Evolutionary conservation across 2,329 filamentous ascomycete species (phyloP).

Genomic region (Claviceps arundinis): DNA sequence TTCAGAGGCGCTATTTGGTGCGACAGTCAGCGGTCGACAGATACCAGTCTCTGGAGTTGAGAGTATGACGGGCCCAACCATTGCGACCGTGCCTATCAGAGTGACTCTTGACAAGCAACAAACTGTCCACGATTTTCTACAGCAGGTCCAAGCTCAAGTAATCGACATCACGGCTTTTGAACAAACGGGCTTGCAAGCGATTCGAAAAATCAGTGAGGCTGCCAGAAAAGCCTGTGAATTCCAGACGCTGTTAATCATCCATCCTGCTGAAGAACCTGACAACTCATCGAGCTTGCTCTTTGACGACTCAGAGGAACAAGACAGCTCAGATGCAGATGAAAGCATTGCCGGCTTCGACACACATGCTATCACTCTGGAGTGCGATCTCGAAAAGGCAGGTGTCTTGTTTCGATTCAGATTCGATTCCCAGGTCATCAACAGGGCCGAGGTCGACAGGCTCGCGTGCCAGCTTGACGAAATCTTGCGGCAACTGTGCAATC

Average conservation of each 20-base stretch:
- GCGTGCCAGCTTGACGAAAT: conserved; percentile 1
- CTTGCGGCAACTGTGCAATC: background rate
- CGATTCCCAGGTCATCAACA: conserved; percentile 1
- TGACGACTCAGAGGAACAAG: background rate
- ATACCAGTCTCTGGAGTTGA: conserved; percentile 13
- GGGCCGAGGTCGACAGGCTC: background rate
- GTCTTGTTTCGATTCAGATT: conserved; percentile 1
- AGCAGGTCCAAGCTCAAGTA: conserved; percentile 12
- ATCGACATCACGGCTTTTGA: conserved; percentile 4
- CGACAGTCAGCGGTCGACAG: conserved; percentile 13
- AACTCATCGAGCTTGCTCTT: conserved; percentile 1
- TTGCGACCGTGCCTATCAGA: conserved; percentile 15
- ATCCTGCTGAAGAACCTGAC: conserved; percentile 4
- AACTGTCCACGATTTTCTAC: conserved; percentile 26
- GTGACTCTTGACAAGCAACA: conserved; percentile 15
- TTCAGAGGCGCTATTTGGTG: conserved; percentile 18
- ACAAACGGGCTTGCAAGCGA: conserved; percentile 2
- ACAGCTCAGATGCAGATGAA: background rate
- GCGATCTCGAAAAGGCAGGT: background rate
- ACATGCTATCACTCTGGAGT: conserved; percentile 2
- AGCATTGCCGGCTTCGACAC: conserved; percentile 1
- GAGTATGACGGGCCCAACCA: conserved; percentile 15
- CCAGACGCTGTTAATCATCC: conserved; percentile 9
- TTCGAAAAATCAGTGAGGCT: background rate
- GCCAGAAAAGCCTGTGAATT: conserved; percentile 2